Percentiles rank a stretch among this genome's conserved stretches.
These are phyloP conservation scores for Arthrinium phaeospermum DNA, from an alignment of 2,329 filamentous ascomycete species.

Conservation along the genomic window DNA sequence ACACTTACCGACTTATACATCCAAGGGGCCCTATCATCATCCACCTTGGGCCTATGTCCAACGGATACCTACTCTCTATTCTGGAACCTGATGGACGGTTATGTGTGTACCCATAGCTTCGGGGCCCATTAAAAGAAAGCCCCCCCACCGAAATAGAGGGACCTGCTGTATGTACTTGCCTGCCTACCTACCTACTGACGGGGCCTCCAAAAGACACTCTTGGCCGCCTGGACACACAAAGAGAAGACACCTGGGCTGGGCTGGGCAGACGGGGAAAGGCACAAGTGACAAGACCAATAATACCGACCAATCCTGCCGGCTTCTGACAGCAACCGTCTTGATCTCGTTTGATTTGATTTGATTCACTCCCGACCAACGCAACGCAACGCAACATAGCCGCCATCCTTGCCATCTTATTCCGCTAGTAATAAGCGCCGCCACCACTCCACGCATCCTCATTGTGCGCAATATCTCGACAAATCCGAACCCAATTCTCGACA, in stretches of 20 bases:
- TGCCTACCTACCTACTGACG: background rate
- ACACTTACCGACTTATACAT: background rate
- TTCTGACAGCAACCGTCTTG: background rate
- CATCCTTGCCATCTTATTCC: slow-evolving; percentile 1
- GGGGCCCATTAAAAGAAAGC: slow-evolving; percentile 12
- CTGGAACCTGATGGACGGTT: slow-evolving; percentile 13
- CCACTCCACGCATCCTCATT: slow-evolving; percentile 3
- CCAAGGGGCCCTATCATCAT: background rate
- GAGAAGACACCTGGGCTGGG: background rate
- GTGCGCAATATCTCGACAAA: slow-evolving; percentile 9
- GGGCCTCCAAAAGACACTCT: background rate
- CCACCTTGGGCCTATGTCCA: background rate
- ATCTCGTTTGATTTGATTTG: background rate
- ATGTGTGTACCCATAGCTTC: slow-evolving; percentile 14
- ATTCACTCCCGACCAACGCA: slow-evolving; percentile 20
- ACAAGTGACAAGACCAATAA: slow-evolving; percentile 17
- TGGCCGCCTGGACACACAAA: background rate
- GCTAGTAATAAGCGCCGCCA: slow-evolving; percentile 11
- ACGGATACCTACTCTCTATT: background rate
- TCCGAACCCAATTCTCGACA: slow-evolving; percentile 6
- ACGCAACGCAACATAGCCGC: slow-evolving; percentile 17
- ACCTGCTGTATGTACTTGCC: background rate
- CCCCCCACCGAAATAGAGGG: slow-evolving; percentile 10
- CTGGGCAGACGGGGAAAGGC: slow-evolving; percentile 10
- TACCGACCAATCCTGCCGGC: background rate